Evolutionary conservation across 192 early-diverging fungal genomes (phyloP), one percentile per base, ranked within the genome.

Genomic region (Podila horticola): DNA sequence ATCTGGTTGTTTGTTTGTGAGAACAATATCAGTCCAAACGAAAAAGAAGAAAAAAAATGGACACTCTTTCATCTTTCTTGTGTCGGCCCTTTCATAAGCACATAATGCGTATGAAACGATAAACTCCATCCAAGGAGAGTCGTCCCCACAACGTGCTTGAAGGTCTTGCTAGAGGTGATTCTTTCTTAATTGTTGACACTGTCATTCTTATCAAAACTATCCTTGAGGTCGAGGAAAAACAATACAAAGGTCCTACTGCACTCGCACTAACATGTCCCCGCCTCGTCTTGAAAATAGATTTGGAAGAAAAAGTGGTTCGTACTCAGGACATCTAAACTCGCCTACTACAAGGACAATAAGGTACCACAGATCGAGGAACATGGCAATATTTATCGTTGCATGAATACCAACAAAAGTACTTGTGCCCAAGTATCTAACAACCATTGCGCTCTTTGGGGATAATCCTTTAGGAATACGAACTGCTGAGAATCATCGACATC

Each of bases 281-380:
- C 58, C 51, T 36, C 24, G 28, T 28, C 22, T 29, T 74, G 11
- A 45, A 17, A 33, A 41, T 79, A 95, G 92, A 90, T 89, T 4
- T 96, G 94, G 95, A 95, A 94, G 82, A 91, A 88, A 63, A 86
- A 93, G 58, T 96, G 93, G 94, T 96, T 96, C 82, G 94, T 96
- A 11, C 86, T 96, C 59, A 74, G 93, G 52, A 86, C 94, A 24
- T 92, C 91, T 1, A 91, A 90, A 70, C 82, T 96, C n/a, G 91
- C 92, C 1, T 93, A 94, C 70, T 96, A 96, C 83, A 92, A 96
- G 74, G 93, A 93, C 72, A 91, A 91, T 28, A 93, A 93, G 85
- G 91, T 92, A 45, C 1, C 3, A n/a, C 3, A 36, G 41, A 45
- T 45, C 41, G 41, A 45, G 33, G 4, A 17, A 45, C 12, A 45